A percentile compares a stretch with the other conserved stretches of the same genome.
These are phyloP conservation scores for Botrytis galanthina DNA, from an alignment of 2,329 filamentous ascomycete genomes.

Conservation along the genomic window DNA sequence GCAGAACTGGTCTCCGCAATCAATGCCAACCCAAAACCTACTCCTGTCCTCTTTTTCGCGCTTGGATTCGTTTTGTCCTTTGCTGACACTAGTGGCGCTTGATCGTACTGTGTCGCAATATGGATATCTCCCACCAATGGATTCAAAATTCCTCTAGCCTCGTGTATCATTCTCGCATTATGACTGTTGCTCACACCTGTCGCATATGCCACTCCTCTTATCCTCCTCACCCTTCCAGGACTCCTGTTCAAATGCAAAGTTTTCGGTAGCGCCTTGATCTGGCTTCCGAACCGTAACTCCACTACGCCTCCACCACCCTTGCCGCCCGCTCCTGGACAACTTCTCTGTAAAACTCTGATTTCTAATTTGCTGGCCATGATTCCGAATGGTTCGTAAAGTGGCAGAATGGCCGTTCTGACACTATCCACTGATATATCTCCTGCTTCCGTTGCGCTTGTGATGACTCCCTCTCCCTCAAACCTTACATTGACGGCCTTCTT, in stretches of 20 bases:
- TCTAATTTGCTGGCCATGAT: slow-evolving; percentile 79
- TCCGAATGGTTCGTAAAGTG: slow-evolving; percentile 85
- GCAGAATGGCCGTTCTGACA: slow-evolving; percentile 88
- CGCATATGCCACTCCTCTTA: slow-evolving; percentile 90
- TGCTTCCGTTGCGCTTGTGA: slow-evolving; percentile 78
- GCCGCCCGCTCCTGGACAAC: slow-evolving; percentile 72
- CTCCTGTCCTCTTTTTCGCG: slow-evolving; percentile 67
- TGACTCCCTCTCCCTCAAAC: slow-evolving; percentile 87
- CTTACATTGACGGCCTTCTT: slow-evolving; percentile 88
- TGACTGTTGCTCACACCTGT: slow-evolving; percentile 90
- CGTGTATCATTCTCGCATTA: slow-evolving; percentile 92
- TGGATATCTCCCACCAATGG: slow-evolving; percentile 84
- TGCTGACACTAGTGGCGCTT: slow-evolving; percentile 55
- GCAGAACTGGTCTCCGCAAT: slow-evolving; percentile 86
- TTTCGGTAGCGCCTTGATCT: slow-evolving; percentile 81
- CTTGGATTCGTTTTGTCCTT: slow-evolving; percentile 55
- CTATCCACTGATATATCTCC: slow-evolving; percentile 92
- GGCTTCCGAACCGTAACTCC: slow-evolving; percentile 89
- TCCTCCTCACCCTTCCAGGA: slow-evolving; percentile 79
- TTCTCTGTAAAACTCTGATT: slow-evolving; percentile 74
- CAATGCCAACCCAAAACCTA: slow-evolving; percentile 87
- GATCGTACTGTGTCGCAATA: slow-evolving; percentile 77
- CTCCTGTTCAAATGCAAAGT: slow-evolving; percentile 83
- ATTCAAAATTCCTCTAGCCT: slow-evolving; percentile 83
- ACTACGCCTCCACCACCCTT: slow-evolving; percentile 85